phyloP scores from a whole-genome alignment of 108 stramenopile genomes.

The Seminavis robusta region DNA sequence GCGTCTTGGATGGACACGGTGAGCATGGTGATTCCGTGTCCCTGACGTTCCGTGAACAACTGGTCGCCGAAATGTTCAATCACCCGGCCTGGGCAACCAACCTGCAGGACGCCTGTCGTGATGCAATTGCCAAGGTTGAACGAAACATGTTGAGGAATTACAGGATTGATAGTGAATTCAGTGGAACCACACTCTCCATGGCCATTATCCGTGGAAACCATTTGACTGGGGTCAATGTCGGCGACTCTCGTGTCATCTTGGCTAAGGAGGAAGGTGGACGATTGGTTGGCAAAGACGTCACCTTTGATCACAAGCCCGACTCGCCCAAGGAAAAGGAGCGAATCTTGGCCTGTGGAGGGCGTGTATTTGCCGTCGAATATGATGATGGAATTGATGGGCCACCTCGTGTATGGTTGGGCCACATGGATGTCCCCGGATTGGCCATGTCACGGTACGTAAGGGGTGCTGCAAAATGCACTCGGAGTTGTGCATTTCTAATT shows the following conservation, averaged over 20 bases:
- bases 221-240: slow-evolving; percentile 92
- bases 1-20: slow-evolving; percentile 97
- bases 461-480: not conserved
- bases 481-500: not conserved
- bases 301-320: slow-evolving; percentile 98
- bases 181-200: slow-evolving; percentile 94
- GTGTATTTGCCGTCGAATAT: slow-evolving; percentile 98
- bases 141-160: slow-evolving; percentile 84
- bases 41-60: slow-evolving; percentile 83
- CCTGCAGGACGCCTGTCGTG: slow-evolving; percentile 67
- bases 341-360: slow-evolving; percentile 89
- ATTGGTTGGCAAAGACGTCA: slow-evolving; percentile 81
- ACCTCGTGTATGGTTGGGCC: slow-evolving; percentile 96
- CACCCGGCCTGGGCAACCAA: slow-evolving; percentile 82
- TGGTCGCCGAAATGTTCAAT: slow-evolving; percentile 84
- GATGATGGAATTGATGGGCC: slow-evolving; percentile 99
- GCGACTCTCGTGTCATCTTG: slow-evolving; percentile 89
- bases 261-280: slow-evolving; percentile 57
- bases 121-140: slow-evolving; percentile 89
- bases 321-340: slow-evolving; percentile 94
- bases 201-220: slow-evolving; percentile 88
- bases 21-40: slow-evolving; percentile 96
- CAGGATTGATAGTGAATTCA: slow-evolving; percentile 93
- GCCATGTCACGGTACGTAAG: slow-evolving; percentile 87
- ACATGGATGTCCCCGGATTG: slow-evolving; percentile 98